A percentile compares a stretch with the other conserved stretches of the same genome.
These are phyloP conservation scores for Raphanus hybrid DNA, from an alignment of 441 rosid species.

Conservation along the genomic window DNA sequence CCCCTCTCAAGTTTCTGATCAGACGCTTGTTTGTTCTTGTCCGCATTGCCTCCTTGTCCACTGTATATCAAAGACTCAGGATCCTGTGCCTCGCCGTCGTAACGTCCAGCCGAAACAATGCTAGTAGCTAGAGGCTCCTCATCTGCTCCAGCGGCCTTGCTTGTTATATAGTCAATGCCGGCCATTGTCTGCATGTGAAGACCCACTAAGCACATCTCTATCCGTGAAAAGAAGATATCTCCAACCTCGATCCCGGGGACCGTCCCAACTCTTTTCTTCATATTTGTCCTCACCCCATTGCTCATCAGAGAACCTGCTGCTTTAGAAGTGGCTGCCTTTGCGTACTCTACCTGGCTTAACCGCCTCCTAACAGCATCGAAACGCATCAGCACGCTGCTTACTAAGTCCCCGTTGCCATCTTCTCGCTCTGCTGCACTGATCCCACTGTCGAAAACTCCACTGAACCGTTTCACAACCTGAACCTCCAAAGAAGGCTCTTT, in stretches of 20 bases:
- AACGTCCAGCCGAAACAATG: slow-evolving; percentile 85
- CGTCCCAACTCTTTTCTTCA: slow-evolving; percentile 59
- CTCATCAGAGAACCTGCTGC: slow-evolving; percentile 50
- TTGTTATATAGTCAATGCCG: slow-evolving; percentile 81
- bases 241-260: slow-evolving; percentile 88
- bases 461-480: slow-evolving; percentile 31
- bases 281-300: slow-evolving; percentile 59
- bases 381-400: slow-evolving; percentile 47
- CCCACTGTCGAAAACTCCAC: slow-evolving; percentile 31
- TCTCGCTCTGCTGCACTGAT: slow-evolving; percentile 41
- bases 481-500: slow-evolving; percentile 23
- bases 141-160: slow-evolving; percentile 49
- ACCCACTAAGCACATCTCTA: slow-evolving; percentile 86
- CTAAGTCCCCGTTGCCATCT: slow-evolving; percentile 52
- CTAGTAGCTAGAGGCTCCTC: slow-evolving; percentile 85
- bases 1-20: slow-evolving; percentile 97
- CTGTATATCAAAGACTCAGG: slow-evolving; percentile 70
- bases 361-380: slow-evolving; percentile 57
- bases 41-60: slow-evolving; percentile 81
- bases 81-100: slow-evolving; percentile 80
- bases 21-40: slow-evolving; percentile 53
- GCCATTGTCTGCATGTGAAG: slow-evolving; percentile 86
- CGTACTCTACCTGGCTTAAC: slow-evolving; percentile 53
- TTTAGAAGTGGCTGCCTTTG: slow-evolving; percentile 45
- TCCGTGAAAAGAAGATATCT: slow-evolving; percentile 80